Base-by-base conservation (phyloP, 257 asterid genomes). In the Voacanga thouarsii region DNA sequence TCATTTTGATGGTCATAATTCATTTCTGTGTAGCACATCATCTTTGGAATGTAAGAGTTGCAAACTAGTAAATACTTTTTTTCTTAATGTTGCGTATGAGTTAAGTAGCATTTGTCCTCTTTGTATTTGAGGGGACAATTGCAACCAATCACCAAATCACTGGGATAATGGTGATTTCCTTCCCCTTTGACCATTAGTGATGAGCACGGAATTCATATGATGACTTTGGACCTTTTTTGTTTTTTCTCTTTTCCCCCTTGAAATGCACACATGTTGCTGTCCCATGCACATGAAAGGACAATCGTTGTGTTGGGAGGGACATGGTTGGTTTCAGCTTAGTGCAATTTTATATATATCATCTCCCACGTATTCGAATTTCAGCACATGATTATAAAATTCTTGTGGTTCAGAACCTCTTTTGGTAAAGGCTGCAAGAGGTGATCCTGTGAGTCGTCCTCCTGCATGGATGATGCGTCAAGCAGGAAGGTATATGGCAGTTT, bases 391-490 rank as follows among this genome's bases (percentile, higher is more conserved):
- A 1, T 56, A 7, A 41, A 53, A 50, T 23, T 67, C 50, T 39
- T 39, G 21, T 75, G 65, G 67, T 85, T 56, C 94, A 96, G 97
- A 92, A 73, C 98, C 97, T 26, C 92, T 96, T 82, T 79, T 96
- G 88, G 99, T 96, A 37, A 90, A 85, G 88, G 99, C 98, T 76
- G 97, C 97, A n/a, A 88, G 97, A 89, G 90, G 97, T 75, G 95
- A 92, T 24, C 81, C 79, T 16, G 98, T 96, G 78, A 87, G 82
- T 79, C 92, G 97, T 61, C 97, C 95, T 71, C 98, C 97, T 71
- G 99, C 99, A 63, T 96, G 98, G 98, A 96, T 96, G 99, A 93
- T 96, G 99, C 98, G 93, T 79, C 98, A 93, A 90, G 98, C 97
- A 57, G 98, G 97, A 88, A 92, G 98, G 90, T 96, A 96, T 61